Base-by-base conservation (phyloP, 495 filamentous ascomycete species). In the Penicillium mononematosum region DNA sequence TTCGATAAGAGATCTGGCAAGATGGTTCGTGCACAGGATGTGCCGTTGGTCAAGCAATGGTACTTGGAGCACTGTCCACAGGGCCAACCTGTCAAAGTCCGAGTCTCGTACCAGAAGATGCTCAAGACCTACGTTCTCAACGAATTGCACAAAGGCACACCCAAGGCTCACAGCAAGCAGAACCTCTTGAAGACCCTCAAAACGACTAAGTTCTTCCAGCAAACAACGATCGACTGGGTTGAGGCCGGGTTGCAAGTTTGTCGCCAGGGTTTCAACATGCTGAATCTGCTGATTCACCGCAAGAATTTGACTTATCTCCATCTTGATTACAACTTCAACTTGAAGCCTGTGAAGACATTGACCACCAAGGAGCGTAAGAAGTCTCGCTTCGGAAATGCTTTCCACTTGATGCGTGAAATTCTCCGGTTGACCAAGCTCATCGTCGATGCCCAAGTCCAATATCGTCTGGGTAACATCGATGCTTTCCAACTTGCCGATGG, bases 291-390 rank as follows among this genome's bases (percentile, higher is more conserved):
- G 63, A 99, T 99, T 63, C 95, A 99, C 70, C 84, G 95, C 57
- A 99, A 99, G 83, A 98, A 98, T 70, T 77, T 99, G 56, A 99
- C 95, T 6, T 99, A 99, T 74, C 83, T 99, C 41, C 95, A 99
- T 80, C 81, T 99, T 25, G 95, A 99, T 65, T 99, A 98, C 77
- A 99, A 99, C 76, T 99, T 99, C 80, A 99, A 99, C 75, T 70
- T 99, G 68, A 99, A 99, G 77, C 95, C 95, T 9, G 93, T 99
- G 59, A 99, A 99, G 74, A 99, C 95, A 0, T 70, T 99, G 70
- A 99, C 95, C 0, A 99, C 94, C 19, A 99, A 99, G 75, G 95
- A 99, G 78, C 88, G 95, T 48, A 99, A 99, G 81, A 99, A 99
- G 84, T 98, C 94, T 24, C 88, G 95, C 44, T 99, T 99, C 64